Conservation (phyloP, 805 yeast species). For the Pichia phayaonensis region DNA sequence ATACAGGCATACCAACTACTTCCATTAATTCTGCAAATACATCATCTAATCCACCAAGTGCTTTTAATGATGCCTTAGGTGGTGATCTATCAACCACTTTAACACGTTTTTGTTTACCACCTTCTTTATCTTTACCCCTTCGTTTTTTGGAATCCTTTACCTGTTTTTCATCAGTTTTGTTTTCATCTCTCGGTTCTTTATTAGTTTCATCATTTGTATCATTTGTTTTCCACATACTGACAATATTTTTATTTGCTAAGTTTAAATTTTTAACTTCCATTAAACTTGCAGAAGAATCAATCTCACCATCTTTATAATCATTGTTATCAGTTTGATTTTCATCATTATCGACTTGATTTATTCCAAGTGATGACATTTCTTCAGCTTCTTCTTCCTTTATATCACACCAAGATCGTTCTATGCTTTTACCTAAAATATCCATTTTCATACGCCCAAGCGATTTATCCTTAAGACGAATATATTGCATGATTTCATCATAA, state of each 20-base stretch:
- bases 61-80: conserved; percentile 58
- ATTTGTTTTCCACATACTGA: conserved; percentile 53
- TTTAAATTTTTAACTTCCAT: conserved; percentile 64
- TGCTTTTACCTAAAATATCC: conserved; percentile 50
- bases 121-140: conserved; percentile 37
- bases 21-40: conserved; percentile 86
- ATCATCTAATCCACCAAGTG: conserved; percentile 84
- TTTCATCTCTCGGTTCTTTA: conserved; percentile 13
- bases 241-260: conserved; percentile 68
- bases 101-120: conserved; percentile 17
- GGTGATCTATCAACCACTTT: conserved; percentile 49
- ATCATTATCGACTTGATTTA: conserved; percentile 15
- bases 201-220: conserved; percentile 9
- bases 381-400: conserved; percentile 55
- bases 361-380: conserved; percentile 37
- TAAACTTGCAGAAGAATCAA: conserved; percentile 36
- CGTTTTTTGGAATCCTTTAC: conserved; percentile 18
- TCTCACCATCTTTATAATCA: conserved; percentile 12
- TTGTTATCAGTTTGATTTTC: conserved; percentile 6
- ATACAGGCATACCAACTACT: conserved; percentile 80
- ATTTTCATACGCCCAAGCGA: conserved; percentile 65
- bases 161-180: conserved; percentile 24
- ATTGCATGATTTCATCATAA: conserved; percentile 43
- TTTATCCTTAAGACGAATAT: conserved; percentile 57
- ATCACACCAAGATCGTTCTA: conserved; percentile 49